Evolutionary conservation across 192 early-diverging fungal species (phyloP).

Genomic region (Podila horticola): DNA sequence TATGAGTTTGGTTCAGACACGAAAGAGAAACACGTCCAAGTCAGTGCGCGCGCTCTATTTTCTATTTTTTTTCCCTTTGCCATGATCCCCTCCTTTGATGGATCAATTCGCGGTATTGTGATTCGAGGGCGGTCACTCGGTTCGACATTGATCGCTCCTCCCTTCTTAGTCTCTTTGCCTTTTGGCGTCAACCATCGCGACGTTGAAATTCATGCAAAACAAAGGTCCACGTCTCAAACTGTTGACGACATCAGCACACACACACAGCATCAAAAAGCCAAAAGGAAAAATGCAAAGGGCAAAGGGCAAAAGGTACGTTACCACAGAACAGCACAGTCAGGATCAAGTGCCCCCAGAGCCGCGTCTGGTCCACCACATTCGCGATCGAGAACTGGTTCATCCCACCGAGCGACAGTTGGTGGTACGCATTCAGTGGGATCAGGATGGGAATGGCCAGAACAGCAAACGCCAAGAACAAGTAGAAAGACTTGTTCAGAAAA

Average conservation of each 20-base stretch:
- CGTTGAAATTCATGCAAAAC: not conserved
- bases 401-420: constrained; percentile 59
- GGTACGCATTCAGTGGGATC: constrained; percentile 73
- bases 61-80: not conserved
- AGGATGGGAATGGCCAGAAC: constrained; percentile 66
- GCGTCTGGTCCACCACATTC: constrained; percentile 66
- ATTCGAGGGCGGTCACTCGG: no score
- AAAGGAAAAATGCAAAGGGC: no score
- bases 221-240: not conserved
- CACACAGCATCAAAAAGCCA: not conserved
- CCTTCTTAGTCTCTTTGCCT: no score
- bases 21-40: not conserved
- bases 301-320: constrained; percentile 42
- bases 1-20: not conserved
- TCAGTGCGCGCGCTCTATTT: not conserved
- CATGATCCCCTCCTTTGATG: no score
- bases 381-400: constrained; percentile 72
- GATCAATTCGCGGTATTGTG: no score
- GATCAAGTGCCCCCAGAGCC: constrained; percentile 77
- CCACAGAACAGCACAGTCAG: constrained; percentile 59
- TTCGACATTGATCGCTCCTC: no score
- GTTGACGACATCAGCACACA: no score
- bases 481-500: constrained; percentile 71
- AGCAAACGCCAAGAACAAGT: constrained; percentile 66
- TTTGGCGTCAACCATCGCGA: no score